phyloP scores from a whole-genome alignment of 2,329 filamentous ascomycete species.

The Talaromyces sp. region DNA sequence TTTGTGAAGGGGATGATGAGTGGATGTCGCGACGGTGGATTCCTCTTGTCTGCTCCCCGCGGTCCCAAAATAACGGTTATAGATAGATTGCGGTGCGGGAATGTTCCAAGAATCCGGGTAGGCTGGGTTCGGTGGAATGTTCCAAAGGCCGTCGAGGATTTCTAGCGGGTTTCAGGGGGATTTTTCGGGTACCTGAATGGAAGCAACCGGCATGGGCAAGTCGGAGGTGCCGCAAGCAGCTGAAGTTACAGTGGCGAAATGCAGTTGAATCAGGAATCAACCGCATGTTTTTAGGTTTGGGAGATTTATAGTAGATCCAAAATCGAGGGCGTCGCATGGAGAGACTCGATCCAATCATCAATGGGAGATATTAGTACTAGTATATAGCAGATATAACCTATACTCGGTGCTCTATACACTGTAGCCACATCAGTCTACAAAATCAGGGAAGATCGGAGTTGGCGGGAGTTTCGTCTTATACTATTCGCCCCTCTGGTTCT shows the following conservation, averaged over 20 bases:
- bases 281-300: not conserved
- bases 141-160: not conserved
- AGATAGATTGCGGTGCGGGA: slow-evolving; percentile 1
- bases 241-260: slow-evolving; percentile 6
- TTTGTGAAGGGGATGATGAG: not conserved
- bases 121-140: not conserved
- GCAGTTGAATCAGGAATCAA: not conserved
- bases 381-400: too few relatives aligned
- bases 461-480: too few relatives aligned
- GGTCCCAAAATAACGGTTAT: slow-evolving; percentile 1
- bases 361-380: too few relatives aligned
- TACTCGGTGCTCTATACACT: too few relatives aligned
- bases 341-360: too few relatives aligned
- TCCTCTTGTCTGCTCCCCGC: not conserved
- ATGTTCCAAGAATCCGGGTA: not conserved
- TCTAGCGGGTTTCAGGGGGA: not conserved
- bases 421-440: too few relatives aligned
- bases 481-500: not conserved
- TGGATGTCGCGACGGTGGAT: slow-evolving; percentile 5
- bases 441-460: too few relatives aligned
- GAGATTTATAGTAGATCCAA: not conserved
- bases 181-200: not conserved
- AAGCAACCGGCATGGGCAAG: not conserved
- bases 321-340: too few relatives aligned
- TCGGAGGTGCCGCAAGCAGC: not conserved